phyloP scores from a whole-genome alignment of 73 alveolate species.

The Paramecium bursaria region DNA sequence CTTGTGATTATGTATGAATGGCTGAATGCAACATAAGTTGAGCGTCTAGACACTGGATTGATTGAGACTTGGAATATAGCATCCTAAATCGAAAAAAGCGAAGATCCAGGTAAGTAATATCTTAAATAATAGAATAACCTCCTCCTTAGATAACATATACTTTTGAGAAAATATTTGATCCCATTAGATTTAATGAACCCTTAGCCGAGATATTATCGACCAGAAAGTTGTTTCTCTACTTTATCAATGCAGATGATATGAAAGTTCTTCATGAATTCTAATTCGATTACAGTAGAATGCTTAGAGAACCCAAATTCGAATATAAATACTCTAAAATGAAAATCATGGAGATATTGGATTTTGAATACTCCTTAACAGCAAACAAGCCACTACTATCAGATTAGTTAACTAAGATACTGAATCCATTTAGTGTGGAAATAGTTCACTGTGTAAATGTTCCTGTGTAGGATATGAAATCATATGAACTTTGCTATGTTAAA shows the following conservation, averaged over 20 bases:
- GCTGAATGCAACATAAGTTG: constrained; percentile 60
- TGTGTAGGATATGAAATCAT: constrained; percentile 47
- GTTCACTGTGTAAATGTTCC: constrained; percentile 62
- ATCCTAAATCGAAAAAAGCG: constrained; percentile 12
- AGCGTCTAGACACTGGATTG: constrained; percentile 57
- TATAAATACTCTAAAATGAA: constrained; percentile 27
- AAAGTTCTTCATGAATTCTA: constrained; percentile 59
- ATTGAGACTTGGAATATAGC: constrained; percentile 66
- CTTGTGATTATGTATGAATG: constrained; percentile 69
- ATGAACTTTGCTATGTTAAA: constrained; percentile 63
- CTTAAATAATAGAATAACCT: background rate
- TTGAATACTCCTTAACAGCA: constrained; percentile 42
- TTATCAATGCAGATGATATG: constrained; percentile 70
- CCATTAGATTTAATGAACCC: constrained; percentile 63
- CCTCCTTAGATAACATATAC: constrained; percentile 41
- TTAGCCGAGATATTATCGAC: constrained; percentile 50
- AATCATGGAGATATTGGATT: constrained; percentile 67
- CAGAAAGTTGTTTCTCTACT: constrained; percentile 55
- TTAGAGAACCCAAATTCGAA: constrained; percentile 48
- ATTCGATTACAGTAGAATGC: constrained; percentile 62
- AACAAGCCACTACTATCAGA: constrained; percentile 66
- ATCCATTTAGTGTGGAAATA: constrained; percentile 63
- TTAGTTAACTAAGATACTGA: constrained; percentile 28
- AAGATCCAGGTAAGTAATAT: too few relatives aligned
- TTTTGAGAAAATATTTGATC: constrained; percentile 61